A percentile compares a stretch with the other conserved stretches of the same genome.
These are phyloP conservation scores for Terana coerulea DNA, from an alignment of 768 basidiomycete genomes.

Conservation along the genomic window DNA sequence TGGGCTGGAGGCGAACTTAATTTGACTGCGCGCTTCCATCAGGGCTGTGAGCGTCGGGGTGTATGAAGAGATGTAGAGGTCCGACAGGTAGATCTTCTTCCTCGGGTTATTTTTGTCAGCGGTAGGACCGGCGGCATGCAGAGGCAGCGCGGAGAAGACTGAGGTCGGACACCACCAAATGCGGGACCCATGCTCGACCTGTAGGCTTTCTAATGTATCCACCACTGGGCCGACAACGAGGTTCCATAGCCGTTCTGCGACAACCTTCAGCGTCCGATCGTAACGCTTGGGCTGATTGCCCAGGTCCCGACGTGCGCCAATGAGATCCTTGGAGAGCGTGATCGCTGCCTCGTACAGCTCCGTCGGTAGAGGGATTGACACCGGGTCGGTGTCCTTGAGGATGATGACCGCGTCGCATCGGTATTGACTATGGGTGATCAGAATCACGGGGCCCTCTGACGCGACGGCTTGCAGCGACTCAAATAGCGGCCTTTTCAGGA, in stretches of 20 bases:
- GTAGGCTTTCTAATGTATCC: not conserved
- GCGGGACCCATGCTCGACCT: not conserved
- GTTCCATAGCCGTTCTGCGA: too few relatives aligned
- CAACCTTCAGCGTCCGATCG: too few relatives aligned
- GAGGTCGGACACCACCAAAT: not conserved
- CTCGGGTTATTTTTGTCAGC: not conserved
- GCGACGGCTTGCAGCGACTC: constrained; percentile 26
- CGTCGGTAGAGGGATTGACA: constrained; percentile 14
- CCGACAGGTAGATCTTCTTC: constrained; percentile 18
- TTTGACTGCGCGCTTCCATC: not conserved
- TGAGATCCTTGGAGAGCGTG: too few relatives aligned
- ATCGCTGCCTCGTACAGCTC: not conserved
- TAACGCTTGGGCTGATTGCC: too few relatives aligned
- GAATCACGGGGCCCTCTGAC: constrained; percentile 31
- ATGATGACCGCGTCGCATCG: constrained; percentile 37
- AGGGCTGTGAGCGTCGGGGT: constrained; percentile 24
- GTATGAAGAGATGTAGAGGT: constrained; percentile 27
- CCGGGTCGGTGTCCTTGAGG: constrained; percentile 5
- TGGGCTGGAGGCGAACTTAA: too few relatives aligned
- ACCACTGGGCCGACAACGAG: not conserved
- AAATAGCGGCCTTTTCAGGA: constrained; percentile 24
- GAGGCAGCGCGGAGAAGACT: not conserved
- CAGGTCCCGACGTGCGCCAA: too few relatives aligned
- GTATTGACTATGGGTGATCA: constrained; percentile 29
- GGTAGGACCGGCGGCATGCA: constrained; percentile 25